Base-by-base conservation (phyloP, 352 stramenopile genomes). In the Globisporangium carolinianum region DNA sequence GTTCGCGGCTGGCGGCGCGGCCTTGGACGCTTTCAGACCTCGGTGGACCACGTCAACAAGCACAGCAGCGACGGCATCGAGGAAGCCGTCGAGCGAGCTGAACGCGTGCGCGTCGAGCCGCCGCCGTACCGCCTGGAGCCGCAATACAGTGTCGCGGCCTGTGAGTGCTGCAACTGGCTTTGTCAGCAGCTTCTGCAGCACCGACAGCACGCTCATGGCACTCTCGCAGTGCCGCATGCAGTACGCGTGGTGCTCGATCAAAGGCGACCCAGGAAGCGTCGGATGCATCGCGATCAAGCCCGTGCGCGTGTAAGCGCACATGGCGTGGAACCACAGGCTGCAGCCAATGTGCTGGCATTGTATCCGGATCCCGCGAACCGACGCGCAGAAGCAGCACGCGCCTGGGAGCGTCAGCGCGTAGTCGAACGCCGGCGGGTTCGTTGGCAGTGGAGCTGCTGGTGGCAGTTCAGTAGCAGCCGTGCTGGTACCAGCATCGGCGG, bases 311-410 rank as follows among this genome's bases (percentile, higher is more conserved):
- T 76, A 70, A 24, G 77, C 77, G 43, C 81, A 91, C 66, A 77
- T 75, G 10, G 54, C 73, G 50, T 91, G 81, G 55, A 91, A 91
- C 63, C 76, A 84, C n/a, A 63, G 62, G 0, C 57, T 62, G 43
- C 81, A 91, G 39, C 77, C 58, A 3, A 86, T 50, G 4, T 65
- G 69, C 5, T 78, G 79, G 53, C 81, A 91, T 57, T 85, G 76
- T 54, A 89, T 72, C 17, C 69, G 79, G 41, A 83, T 51, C 2
- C 81, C 81, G 8, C 24, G 1, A 41, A 17, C 63, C 0, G 58
- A 72, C 4, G 62, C 38, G 36, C 81, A 91, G 46, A 87, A 85
- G 55, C 67, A 86, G 57, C 81, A 91, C 15, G 66, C 52, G 43
- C 12, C 51, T 5, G 67, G 51, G 10, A 62, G 47, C 11, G 68